These are phyloP conservation scores for Daldinia grandis DNA, from an alignment of 495 filamentous ascomycete genomes.

Conservation along the genomic window DNA sequence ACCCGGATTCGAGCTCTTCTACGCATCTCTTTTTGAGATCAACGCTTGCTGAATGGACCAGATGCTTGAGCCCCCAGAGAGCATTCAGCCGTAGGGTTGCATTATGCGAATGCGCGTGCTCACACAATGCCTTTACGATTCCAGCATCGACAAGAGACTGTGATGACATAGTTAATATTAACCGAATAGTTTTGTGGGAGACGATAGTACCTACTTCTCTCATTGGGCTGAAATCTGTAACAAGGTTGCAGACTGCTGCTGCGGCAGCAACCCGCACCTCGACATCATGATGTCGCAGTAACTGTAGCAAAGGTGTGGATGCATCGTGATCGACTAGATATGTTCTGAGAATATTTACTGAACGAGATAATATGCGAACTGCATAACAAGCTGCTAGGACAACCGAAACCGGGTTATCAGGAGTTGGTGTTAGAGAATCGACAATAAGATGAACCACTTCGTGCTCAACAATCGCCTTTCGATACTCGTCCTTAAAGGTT, in stretches of 20 bases:
- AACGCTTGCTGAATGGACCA: constrained; percentile 72
- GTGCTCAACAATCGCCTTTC: constrained; percentile 82
- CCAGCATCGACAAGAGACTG: constrained; percentile 78
- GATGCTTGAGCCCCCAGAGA: constrained; percentile 91
- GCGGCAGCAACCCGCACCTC: constrained; percentile 89
- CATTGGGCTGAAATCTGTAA: constrained; percentile 90
- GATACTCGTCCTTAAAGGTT: constrained; percentile 81
- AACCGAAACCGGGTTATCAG: constrained; percentile 64
- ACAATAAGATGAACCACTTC: constrained; percentile 82
- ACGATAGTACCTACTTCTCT: constrained; percentile 67
- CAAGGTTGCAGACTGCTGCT: constrained; percentile 80
- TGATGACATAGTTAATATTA: constrained; percentile 36
- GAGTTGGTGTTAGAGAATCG: constrained; percentile 75
- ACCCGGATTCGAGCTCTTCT: constrained; percentile 77
- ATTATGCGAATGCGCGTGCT: constrained; percentile 81
- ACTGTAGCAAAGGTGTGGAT: constrained; percentile 76
- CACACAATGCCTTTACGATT: constrained; percentile 79
- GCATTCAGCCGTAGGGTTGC: constrained; percentile 78
- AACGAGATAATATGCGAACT: constrained; percentile 79
- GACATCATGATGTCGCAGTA: constrained; percentile 77
- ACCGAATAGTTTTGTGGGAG: neutral
- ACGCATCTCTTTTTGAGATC: constrained; percentile 78
- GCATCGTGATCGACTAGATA: constrained; percentile 86
- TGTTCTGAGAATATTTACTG: constrained; percentile 83
- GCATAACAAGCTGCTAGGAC: constrained; percentile 86